Percentiles rank a stretch among this genome's conserved stretches.
These are phyloP conservation scores for Apiotrichum gamsii DNA, from an alignment of 1,284 basidiomycete species.

Conservation along the genomic window DNA sequence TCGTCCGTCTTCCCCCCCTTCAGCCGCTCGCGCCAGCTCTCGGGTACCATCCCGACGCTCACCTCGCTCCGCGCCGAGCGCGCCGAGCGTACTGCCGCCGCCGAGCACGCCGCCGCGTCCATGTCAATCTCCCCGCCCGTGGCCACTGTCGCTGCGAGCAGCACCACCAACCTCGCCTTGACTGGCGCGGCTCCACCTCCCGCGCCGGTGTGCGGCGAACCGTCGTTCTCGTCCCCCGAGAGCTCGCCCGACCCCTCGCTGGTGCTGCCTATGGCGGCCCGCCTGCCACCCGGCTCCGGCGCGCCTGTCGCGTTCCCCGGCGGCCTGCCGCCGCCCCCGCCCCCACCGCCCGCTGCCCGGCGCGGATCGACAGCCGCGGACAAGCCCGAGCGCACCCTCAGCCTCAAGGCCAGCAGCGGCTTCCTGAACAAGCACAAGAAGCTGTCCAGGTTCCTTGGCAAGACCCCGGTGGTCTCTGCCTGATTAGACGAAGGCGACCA, in stretches of 20 bases:
- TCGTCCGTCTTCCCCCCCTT: background rate
- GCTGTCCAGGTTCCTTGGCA: constrained; percentile 10
- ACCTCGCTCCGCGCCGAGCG: background rate
- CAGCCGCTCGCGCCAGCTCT: background rate
- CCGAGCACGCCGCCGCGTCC: no score
- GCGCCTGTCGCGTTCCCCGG: background rate
- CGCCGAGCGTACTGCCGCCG: background rate
- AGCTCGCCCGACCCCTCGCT: background rate
- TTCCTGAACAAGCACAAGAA: constrained; percentile 15
- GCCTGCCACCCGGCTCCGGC: no score
- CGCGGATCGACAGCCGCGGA: background rate
- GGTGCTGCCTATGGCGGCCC: no score
- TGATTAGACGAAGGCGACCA: no score
- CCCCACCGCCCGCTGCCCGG: background rate
- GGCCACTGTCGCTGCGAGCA: background rate
- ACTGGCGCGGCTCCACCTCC: background rate
- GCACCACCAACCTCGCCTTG: background rate
- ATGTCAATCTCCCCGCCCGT: background rate
- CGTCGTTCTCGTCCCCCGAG: background rate
- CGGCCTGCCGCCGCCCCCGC: background rate
- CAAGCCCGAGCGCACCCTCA: background rate
- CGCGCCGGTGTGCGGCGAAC: background rate
- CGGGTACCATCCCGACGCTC: background rate
- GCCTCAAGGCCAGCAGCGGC: background rate
- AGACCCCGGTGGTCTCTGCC: constrained; percentile 1